Evolutionary conservation across 1,284 basidiomycete species (phyloP), one percentile per base, ranked within the genome.

Genomic region (Cystobasidium pallidum): DNA sequence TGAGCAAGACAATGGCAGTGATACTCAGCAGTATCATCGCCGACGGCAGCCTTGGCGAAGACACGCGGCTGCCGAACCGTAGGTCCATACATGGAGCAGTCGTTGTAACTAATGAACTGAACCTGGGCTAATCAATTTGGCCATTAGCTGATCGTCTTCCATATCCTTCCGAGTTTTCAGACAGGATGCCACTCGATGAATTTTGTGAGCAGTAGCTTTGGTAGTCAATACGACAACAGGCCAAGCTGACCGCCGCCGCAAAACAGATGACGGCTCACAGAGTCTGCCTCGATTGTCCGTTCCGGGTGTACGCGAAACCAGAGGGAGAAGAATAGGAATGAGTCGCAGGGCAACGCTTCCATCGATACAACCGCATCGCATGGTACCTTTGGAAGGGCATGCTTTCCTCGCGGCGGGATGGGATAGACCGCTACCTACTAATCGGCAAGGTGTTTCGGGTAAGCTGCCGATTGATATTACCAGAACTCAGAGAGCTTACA

Each of bases 371-470:
- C 3, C 30, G 24, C 10, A n/a, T 32, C 19, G 15, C n/a, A 10
- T n/a, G 4, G 3, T 34, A 21, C 54, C 32, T 2, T 32, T 32
- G 10, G 30, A 30, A 3, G 54, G 54, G 3, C 30, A 32, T 34
- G 54, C 30, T 34, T 57, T 57, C 32, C 13, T 32, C 28, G 54
- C 28, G 1, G 28, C 54, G 11, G 54, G 54, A 0, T 57, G 54
- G 54, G 54, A 57, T 21, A 57, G 19, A 28, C 54, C 54, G 17
- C 32, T 57, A 13, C 54, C 54, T 32, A 10, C 54, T 8, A 57
- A 24, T 19, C 19, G 19, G 24, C 2, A 57, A 17, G 54, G 54
- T n/a, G 32, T 57, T 1, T n/a, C 17, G 4, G 54, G 54, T 57
- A 36, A 34, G 4, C 11, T n/a, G 30, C 24, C 13, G 3, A 28